Evolutionary conservation across 495 filamentous ascomycete genomes (phyloP), one percentile per base, ranked within the genome.

Genomic region (Cetradonia linearis): DNA sequence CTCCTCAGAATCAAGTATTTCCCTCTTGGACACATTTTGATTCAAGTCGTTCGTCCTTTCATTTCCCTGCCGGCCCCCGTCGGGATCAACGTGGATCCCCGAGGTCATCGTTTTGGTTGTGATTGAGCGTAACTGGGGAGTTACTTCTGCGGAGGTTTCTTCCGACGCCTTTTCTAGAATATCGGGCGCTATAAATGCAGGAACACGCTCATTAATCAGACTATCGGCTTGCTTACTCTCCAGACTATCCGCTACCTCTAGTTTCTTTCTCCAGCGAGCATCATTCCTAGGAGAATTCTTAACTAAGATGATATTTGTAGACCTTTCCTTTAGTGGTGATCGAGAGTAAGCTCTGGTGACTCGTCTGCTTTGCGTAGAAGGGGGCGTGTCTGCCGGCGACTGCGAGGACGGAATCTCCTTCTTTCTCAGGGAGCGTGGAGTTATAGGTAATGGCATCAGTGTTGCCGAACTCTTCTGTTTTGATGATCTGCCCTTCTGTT

Each of bases 321-420:
- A 69, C 27, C 61, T 61, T 28, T 70, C 62, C 64, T 69, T 64
- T 58, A 73, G 49, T 14, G 71, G 70, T 37, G 68, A 66, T 31
- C 66, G 49, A 40, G 31, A 46, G 10, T 42, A 20, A 30, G 49
- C 38, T 33, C 36, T 16, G 7, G 55, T 33, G n/a, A 62, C 37
- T 31, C 34, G 60, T 7, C 57, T 58, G 28, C 55, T 61, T 36
- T 61, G 62, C 14, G 60, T 65, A 14, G 72, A 73, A 18, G 72
- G 46, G 2, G 70, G 69, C 7, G 69, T 66, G 9, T 71, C 70
- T n/a, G 67, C 58, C 11, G 72, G 69, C 23, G 72, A 71, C 53
- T 74, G 72, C 11, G 72, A 74, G 10, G 71, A 74, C 16, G 69
- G 70, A 30, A 74, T 67, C 48, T 71, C 70, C 20, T 55, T 64